These are phyloP conservation scores for Dichomitus squalens DNA, from an alignment of 1,284 basidiomycete genomes.

Conservation along the genomic window DNA sequence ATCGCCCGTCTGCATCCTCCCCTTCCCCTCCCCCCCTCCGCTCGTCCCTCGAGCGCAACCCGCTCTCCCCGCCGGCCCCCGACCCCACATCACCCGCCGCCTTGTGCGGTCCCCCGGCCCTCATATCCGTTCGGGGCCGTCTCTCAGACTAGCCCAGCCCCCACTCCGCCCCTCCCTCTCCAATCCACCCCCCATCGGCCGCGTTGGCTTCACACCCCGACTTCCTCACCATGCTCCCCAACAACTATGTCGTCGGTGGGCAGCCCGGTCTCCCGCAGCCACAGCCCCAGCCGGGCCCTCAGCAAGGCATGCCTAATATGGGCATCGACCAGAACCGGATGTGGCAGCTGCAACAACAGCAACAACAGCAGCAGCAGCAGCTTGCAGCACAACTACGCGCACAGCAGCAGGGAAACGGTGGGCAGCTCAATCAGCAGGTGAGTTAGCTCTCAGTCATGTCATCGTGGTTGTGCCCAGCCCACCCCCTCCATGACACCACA, in stretches of 20 bases:
- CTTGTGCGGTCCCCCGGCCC: constrained; percentile 30
- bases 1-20: constrained; percentile 22
- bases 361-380: constrained; percentile 43
- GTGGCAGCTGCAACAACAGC: constrained; percentile 60
- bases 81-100: constrained; percentile 18
- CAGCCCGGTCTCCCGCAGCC: constrained; percentile 47
- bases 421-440: constrained; percentile 19
- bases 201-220: constrained; percentile 19
- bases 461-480: constrained; percentile 1
- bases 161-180: constrained; percentile 5
- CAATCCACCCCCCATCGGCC: constrained; percentile 24
- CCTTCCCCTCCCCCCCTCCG: constrained; percentile 22
- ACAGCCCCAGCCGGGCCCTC: constrained; percentile 35
- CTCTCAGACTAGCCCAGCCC: constrained; percentile 30
- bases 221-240: constrained; percentile 26
- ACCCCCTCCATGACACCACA: neutral
- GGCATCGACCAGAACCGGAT: constrained; percentile 48
- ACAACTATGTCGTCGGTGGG: constrained; percentile 44
- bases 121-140: constrained; percentile 18
- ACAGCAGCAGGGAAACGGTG: constrained; percentile 6
- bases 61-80: constrained; percentile 19
- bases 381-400: constrained; percentile 27
- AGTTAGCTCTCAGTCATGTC: constrained; percentile 11
- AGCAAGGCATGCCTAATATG: constrained; percentile 45
- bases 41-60: constrained; percentile 21